Base-by-base conservation (phyloP, 1,284 basidiomycete genomes). In the Austroboletus rostrupii region DNA sequence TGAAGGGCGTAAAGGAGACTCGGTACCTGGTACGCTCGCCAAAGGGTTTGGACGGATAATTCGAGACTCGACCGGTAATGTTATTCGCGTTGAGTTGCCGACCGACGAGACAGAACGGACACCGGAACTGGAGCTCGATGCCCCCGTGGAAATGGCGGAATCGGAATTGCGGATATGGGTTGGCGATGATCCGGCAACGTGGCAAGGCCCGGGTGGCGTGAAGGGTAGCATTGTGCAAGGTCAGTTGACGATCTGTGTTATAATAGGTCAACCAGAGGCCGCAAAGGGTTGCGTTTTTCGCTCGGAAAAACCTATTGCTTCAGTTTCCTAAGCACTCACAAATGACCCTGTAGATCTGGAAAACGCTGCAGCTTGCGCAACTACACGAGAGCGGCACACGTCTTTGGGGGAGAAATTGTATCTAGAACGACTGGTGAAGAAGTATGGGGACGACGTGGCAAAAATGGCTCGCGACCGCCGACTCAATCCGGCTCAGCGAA, bases 401-500 rank as follows among this genome's bases (percentile, higher is more conserved):
- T 92, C 91, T 14, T 61, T 66, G 11, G 84, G 85, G 3, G 93
- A 97, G 70, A 65, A 72, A 39, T 71, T 70, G 36, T 92, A 87
- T 73, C 76, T 99, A 35, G 67, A 69, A 44, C 71, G 78, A 35
- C 76, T 98, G 31, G 80, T 92, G 11, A 65, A 69, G 36, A 86
- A 81, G 66, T 76, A 98, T 70, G 88, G 85, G 0, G 72, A 76
- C 35, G 87, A 98, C 70, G 71, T 85, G 17, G 78, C 81, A 23
- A 74, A 70, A 36, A 97, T 97, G 92, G 82, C 85, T 11, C 76
- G 76, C 56, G 95, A 98, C 71, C 72, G 81, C 56, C 85, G 78
- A 67, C 68, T 88, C 54, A 98, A 99, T 65, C 71, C 81, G 20
- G 86, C 85, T 70, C 96, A 98, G 71, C 84, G 87, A 66, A 98